Percentiles rank a stretch among this genome's conserved stretches.
Conservation (phyloP, 495 filamentous ascomycete species). For the Letharia lupina region DNA sequence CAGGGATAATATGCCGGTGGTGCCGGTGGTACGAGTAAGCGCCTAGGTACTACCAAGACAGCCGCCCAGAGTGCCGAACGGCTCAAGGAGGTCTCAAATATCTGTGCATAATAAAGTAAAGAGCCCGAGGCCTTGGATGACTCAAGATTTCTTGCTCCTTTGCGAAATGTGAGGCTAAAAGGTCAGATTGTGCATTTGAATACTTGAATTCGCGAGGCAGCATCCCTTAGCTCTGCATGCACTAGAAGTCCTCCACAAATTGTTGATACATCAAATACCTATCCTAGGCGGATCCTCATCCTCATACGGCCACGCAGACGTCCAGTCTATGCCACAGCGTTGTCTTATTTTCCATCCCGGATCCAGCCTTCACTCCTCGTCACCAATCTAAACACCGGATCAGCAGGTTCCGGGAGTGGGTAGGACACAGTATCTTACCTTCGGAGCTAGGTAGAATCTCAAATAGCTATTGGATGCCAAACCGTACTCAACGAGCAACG, state of each 20-base stretch:
- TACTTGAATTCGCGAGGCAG: background rate
- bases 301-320: background rate
- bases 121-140: background rate
- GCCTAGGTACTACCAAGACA: background rate
- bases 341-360: background rate
- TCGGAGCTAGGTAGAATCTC: slow-evolving; percentile 95
- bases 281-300: background rate
- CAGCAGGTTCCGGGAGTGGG: slow-evolving; percentile 12
- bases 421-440: slow-evolving; percentile 46
- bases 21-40: no score
- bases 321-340: background rate
- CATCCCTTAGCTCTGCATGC: background rate
- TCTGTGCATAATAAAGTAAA: background rate
- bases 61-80: no score
- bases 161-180: background rate
- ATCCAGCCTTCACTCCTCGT: slow-evolving; percentile 60
- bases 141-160: background rate
- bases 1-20: background rate
- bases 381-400: slow-evolving; percentile 59
- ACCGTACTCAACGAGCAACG: slow-evolving; percentile 86
- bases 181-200: background rate
- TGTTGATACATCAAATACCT: background rate
- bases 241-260: background rate
- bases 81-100: background rate
- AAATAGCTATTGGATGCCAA: slow-evolving; percentile 77